Evolutionary conservation across 306 rosid species (phyloP).

Genomic region (Biancaea sappan): DNA sequence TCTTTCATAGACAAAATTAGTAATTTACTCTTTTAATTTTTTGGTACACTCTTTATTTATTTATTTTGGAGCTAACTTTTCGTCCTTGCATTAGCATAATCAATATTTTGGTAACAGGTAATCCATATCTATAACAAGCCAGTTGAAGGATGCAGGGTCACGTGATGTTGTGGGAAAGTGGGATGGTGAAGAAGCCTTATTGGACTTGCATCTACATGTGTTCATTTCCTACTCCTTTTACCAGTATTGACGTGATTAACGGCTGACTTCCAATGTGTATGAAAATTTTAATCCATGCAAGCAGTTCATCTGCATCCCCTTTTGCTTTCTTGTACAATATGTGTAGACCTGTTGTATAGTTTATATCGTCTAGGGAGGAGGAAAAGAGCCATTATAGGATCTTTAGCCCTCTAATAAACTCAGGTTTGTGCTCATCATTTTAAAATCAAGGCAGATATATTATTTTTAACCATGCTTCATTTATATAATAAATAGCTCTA

Average conservation of each 20-base stretch:
- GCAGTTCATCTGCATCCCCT: slow-evolving; percentile 42
- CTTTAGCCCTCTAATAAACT: slow-evolving; percentile 50
- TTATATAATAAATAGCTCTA: not conserved
- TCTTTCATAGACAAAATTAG: no score
- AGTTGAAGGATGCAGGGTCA: slow-evolving; percentile 38
- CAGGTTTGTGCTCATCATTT: slow-evolving; percentile 47
- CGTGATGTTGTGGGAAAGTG: slow-evolving; percentile 35
- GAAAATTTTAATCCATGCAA: slow-evolving; percentile 44
- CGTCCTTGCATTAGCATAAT: not conserved
- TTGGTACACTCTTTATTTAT: no score
- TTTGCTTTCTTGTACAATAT: slow-evolving; percentile 45
- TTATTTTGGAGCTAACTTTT: not conserved
- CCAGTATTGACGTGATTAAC: slow-evolving; percentile 37
- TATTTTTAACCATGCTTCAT: slow-evolving; percentile 25
- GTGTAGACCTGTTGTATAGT: slow-evolving; percentile 59
- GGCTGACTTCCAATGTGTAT: slow-evolving; percentile 45
- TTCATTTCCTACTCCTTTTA: slow-evolving; percentile 29
- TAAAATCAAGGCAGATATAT: slow-evolving; percentile 36
- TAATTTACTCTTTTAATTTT: no score
- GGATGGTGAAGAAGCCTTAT: slow-evolving; percentile 47
- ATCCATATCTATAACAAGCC: slow-evolving; percentile 34
- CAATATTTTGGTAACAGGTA: slow-evolving; percentile 49
- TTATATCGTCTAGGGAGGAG: slow-evolving; percentile 45
- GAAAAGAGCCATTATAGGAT: slow-evolving; percentile 47
- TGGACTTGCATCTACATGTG: slow-evolving; percentile 26